Base-by-base conservation (phyloP, 495 filamentous ascomycete genomes). In the Margaritispora aquatica region DNA sequence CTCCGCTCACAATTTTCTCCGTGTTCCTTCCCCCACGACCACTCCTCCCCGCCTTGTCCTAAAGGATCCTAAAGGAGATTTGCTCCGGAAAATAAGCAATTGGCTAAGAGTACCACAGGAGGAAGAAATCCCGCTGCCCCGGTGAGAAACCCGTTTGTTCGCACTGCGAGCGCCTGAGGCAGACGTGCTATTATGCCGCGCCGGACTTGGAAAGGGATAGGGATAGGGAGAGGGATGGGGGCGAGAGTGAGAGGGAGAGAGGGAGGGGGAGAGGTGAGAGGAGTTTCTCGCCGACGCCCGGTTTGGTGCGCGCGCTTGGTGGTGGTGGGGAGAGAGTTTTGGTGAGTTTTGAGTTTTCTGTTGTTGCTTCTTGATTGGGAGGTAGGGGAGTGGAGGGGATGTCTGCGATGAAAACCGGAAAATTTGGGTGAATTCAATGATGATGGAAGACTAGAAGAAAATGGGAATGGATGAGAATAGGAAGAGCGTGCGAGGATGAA, bases 71-170 rank as follows among this genome's bases (percentile, higher is more conserved):
- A 44, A 44, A 15, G 38, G 38, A 44, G n/a, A n/a, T n/a, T n/a
- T n/a, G n/a, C n/a, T n/a, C n/a, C n/a, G n/a, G n/a, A n/a, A n/a
- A n/a, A n/a, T n/a, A n/a, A n/a, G n/a, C n/a, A n/a, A n/a, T n/a
- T n/a, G n/a, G n/a, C n/a, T n/a, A n/a, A n/a, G n/a, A n/a, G n/a
- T 34, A 13, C 11, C 23, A 17, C 34, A 78, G 76, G 51, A 72
- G 76, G 26, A 79, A 79, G 56, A 79, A 79, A 57, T 73, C 75
- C 20, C 74, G 73, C 69, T 79, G 76, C 34, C 73, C 74, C 2
- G 76, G 76, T 22, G 76, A 78, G 59, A 76, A 77, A 36, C 76
- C 76, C 2, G 58, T 72, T 24, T 79, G 76, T 56, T 78, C 76
- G 1, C 63, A 76, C 26, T 79, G 76, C 63, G 64, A 73, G 19